Conservation (phyloP, 495 filamentous ascomycete genomes). For the Neurospora sp. region DNA sequence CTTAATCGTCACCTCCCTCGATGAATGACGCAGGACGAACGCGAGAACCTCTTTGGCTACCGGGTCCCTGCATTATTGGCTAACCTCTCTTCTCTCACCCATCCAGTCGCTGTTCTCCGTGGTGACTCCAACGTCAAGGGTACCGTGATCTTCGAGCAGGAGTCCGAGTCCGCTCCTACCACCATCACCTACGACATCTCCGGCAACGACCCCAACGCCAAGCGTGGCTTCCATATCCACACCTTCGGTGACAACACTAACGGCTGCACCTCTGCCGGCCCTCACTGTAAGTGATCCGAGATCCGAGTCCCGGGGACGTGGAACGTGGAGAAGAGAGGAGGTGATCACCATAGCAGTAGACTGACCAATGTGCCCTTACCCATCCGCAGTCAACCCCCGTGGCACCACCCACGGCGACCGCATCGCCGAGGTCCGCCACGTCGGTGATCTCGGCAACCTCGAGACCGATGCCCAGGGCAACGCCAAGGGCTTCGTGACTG, state of each 20-base stretch:
- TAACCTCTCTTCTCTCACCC: not conserved
- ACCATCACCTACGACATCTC: slow-evolving; percentile 86
- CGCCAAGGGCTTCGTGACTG: slow-evolving; percentile 61
- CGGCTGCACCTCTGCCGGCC: slow-evolving; percentile 94
- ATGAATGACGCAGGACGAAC: not conserved
- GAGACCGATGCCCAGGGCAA: slow-evolving; percentile 87
- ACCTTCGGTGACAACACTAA: slow-evolving; percentile 99
- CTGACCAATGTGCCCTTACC: slow-evolving; percentile 1
- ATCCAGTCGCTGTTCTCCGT: slow-evolving; percentile 83
- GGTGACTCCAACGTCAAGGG: slow-evolving; percentile 91
- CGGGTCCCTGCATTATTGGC: slow-evolving; percentile 4
- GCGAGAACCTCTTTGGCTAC: not conserved
- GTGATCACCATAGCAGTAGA: not conserved
- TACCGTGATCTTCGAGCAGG: slow-evolving; percentile 91
- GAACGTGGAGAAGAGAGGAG: not conserved
- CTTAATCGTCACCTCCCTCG: not conserved
- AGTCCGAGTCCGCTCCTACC: slow-evolving; percentile 65
- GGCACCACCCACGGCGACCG: slow-evolving; percentile 87
- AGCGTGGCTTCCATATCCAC: slow-evolving; percentile 97
- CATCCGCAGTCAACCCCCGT: slow-evolving; percentile 78
- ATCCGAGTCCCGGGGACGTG: not conserved
- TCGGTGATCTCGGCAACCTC: slow-evolving; percentile 96
- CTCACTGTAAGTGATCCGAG: slow-evolving; percentile 63
- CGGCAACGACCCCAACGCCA: slow-evolving; percentile 85
- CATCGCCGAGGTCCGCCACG: slow-evolving; percentile 71